Conservation (phyloP, 805 yeast genomes). For the Barnettozyma vustinii region DNA sequence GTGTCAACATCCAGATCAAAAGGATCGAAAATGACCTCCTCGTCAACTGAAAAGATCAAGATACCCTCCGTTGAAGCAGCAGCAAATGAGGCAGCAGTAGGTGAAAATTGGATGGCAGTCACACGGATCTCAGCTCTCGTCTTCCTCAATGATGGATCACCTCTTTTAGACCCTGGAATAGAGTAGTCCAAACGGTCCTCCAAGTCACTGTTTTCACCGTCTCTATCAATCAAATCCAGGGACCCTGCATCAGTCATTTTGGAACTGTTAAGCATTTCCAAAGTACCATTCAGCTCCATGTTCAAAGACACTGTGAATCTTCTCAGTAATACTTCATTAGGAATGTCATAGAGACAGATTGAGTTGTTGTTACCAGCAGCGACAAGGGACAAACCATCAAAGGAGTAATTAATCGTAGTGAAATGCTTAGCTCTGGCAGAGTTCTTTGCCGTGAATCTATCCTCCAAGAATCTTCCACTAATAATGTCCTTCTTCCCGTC, state of each 20-base stretch:
- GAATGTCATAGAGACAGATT: conserved; percentile 85
- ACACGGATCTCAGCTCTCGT: conserved; percentile 82
- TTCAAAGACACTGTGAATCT: conserved; percentile 82
- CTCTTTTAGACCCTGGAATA: conserved; percentile 75
- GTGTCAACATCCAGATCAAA: conserved; percentile 90
- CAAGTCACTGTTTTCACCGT: conserved; percentile 79
- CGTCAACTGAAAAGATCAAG: conserved; percentile 74
- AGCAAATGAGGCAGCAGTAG: conserved; percentile 85
- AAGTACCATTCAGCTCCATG: conserved; percentile 88
- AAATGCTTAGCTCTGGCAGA: conserved; percentile 82
- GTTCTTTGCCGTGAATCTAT: conserved; percentile 74
- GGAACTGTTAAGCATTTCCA: conserved; percentile 69
- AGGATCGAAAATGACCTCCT: conserved; percentile 78
- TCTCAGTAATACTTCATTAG: conserved; percentile 78
- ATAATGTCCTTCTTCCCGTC: conserved; percentile 86
- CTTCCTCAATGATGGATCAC: conserved; percentile 70
- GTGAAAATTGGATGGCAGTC: conserved; percentile 74
- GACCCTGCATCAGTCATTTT: conserved; percentile 88
- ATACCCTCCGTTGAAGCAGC: conserved; percentile 96
- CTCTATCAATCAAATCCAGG: conserved; percentile 71
- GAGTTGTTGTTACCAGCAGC: conserved; percentile 94
- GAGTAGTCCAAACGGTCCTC: conserved; percentile 74
- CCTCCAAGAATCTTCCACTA: conserved; percentile 78
- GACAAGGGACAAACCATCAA: conserved; percentile 81
- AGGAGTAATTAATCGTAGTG: conserved; percentile 74